These are phyloP conservation scores for Graphium sp. DNA, from an alignment of 2,329 filamentous ascomycete species.

Conservation along the genomic window DNA sequence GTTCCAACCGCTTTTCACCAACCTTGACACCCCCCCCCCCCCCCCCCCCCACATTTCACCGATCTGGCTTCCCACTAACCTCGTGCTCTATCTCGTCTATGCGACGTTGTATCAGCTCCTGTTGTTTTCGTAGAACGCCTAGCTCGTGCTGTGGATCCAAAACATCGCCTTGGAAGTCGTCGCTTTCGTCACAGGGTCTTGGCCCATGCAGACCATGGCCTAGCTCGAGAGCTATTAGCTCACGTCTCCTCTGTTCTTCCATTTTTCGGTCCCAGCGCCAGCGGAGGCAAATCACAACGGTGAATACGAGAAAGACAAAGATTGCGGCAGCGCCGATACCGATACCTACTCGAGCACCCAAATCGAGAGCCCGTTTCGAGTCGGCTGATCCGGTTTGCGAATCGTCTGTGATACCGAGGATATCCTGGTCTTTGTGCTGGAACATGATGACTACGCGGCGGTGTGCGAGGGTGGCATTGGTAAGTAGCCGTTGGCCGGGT, in stretches of 20 bases:
- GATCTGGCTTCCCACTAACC: too few species aligned
- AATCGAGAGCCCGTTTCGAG: conserved; percentile 3
- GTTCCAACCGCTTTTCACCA: too few species aligned
- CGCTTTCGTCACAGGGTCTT: background rate
- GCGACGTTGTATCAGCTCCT: conserved; percentile 16
- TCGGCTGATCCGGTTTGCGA: conserved; percentile 3
- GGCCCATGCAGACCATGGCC: background rate
- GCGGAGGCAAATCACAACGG: conserved; percentile 5
- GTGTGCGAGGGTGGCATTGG: conserved; percentile 17
- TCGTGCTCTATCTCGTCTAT: conserved; percentile 17
- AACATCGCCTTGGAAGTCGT: conserved; percentile 6
- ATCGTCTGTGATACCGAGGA: conserved; percentile 16
- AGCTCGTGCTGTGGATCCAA: conserved; percentile 14
- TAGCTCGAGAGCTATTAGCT: background rate
- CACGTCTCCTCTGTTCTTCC: background rate
- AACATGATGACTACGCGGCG: conserved; percentile 20
- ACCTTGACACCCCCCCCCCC: too few species aligned
- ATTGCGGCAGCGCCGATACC: conserved; percentile 5
- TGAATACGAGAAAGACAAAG: conserved; percentile 4
- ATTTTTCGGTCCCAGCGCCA: conserved; percentile 2
- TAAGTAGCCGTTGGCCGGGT: conserved; percentile 12
- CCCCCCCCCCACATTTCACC: too few species aligned
- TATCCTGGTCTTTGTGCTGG: conserved; percentile 15
- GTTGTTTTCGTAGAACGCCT: conserved; percentile 14
- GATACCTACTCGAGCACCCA: conserved; percentile 7